Conservation (phyloP, 495 filamentous ascomycete species). For the Neurospora sp. region DNA sequence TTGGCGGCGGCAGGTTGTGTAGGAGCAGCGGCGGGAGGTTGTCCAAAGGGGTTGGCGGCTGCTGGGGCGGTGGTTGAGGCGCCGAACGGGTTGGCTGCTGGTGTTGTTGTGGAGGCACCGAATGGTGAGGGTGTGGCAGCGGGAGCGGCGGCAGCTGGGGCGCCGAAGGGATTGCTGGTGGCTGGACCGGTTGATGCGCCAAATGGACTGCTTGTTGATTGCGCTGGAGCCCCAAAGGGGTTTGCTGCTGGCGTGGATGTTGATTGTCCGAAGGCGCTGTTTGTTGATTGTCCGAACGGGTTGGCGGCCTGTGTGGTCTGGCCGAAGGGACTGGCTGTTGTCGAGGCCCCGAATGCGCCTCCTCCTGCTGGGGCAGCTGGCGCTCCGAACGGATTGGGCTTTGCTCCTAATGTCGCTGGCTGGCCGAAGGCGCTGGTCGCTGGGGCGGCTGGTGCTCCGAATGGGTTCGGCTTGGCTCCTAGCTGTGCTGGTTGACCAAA, state of each 20-base stretch:
- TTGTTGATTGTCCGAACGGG: constrained; percentile 4
- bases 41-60: constrained; percentile 3
- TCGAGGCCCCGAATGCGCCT: neutral
- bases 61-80: constrained; percentile 9
- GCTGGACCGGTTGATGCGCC: constrained; percentile 3
- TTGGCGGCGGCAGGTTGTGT: neutral
- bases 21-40: constrained; percentile 2
- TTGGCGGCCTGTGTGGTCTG: constrained; percentile 5
- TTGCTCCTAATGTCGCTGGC: constrained; percentile 10
- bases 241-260: neutral
- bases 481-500: constrained; percentile 24
- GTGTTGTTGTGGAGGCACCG: constrained; percentile 16
- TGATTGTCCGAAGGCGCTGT: constrained; percentile 8
- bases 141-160: constrained; percentile 7
- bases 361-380: constrained; percentile 1
- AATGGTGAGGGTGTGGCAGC: constrained; percentile 22
- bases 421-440: neutral
- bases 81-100: constrained; percentile 3
- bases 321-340: constrained; percentile 8
- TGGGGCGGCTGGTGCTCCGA: constrained; percentile 1
- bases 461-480: constrained; percentile 20
- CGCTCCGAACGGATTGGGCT: constrained; percentile 18
- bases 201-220: neutral
- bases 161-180: constrained; percentile 13
- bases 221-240: constrained; percentile 3